Evolutionary conservation across 345 rosid genomes (phyloP).

Genomic region (Durio zibethinus): DNA sequence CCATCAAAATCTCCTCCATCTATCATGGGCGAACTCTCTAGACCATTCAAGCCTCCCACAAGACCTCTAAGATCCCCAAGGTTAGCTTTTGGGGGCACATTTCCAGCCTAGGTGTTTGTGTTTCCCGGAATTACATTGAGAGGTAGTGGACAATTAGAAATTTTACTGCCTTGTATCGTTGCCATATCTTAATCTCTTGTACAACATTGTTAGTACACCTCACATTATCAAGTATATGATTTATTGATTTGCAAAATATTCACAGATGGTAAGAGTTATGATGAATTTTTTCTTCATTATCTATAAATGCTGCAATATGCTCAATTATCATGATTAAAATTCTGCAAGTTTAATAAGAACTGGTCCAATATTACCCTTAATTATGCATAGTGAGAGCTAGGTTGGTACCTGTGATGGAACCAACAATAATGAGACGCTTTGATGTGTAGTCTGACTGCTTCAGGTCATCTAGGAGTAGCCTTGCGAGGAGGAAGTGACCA

Average conservation of each 20-base stretch:
- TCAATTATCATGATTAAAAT: too few species aligned
- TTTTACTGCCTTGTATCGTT: too few species aligned
- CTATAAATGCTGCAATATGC: too few species aligned
- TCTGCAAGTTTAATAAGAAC: too few species aligned
- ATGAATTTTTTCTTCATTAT: too few species aligned
- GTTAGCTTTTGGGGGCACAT: constrained; percentile 93
- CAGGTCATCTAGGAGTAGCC: constrained; percentile 77
- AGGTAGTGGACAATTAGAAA: not conserved
- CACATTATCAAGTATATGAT: not conserved
- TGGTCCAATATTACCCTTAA: not conserved
- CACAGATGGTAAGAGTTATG: too few species aligned
- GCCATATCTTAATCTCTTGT: too few species aligned
- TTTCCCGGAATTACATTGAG: constrained; percentile 51
- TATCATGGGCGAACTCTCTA: constrained; percentile 72
- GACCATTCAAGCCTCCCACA: constrained; percentile 65
- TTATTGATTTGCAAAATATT: not conserved
- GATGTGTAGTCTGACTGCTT: constrained; percentile 80
- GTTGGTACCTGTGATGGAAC: constrained; percentile 76
- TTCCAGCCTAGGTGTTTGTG: constrained; percentile 90
- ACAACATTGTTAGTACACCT: too few species aligned
- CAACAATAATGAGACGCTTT: constrained; percentile 81
- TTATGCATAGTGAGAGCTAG: not conserved
- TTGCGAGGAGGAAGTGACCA: constrained; percentile 78
- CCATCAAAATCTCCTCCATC: constrained; percentile 95
- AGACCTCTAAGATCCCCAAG: constrained; percentile 89